A percentile compares a stretch with the other conserved stretches of the same genome.
phyloP scores from a whole-genome alignment of 2,329 filamentous ascomycete genomes.

The Trichophaea hybrida region DNA sequence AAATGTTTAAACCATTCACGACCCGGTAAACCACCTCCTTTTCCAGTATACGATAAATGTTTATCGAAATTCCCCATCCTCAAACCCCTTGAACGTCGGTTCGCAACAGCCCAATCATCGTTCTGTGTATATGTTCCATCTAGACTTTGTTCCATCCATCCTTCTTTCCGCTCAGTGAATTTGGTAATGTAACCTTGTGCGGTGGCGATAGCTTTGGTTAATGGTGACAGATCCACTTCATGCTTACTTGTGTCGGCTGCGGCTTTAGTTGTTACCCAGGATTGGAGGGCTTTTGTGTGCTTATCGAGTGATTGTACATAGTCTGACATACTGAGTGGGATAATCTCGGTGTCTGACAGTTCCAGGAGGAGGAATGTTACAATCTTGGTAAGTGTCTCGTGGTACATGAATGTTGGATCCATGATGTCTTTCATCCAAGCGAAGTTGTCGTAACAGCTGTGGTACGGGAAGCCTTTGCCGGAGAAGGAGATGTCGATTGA shows the following conservation, averaged over 20 bases:
- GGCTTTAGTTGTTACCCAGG: conserved; percentile 47
- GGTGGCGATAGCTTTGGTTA: conserved; percentile 48
- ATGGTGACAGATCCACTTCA: conserved; percentile 41
- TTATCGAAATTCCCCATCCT: conserved; percentile 72
- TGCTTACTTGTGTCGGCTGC: conserved; percentile 25
- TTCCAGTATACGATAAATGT: conserved; percentile 60
- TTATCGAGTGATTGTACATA: conserved; percentile 53
- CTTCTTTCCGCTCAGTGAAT: conserved; percentile 42
- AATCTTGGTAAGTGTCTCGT: conserved; percentile 63
- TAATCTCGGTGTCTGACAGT: conserved; percentile 61
- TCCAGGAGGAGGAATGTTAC: conserved; percentile 74
- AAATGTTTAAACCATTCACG: conserved; percentile 90
- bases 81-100: conserved; percentile 62
- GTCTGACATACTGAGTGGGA: conserved; percentile 64
- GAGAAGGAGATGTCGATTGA: conserved; percentile 73
- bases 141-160: conserved; percentile 69
- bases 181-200: conserved; percentile 46
- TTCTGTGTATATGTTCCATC: conserved; percentile 61
- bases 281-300: conserved; percentile 53
- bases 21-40: conserved; percentile 61
- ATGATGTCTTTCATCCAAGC: conserved; percentile 69
- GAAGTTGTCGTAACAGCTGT: conserved; percentile 80
- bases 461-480: conserved; percentile 52
- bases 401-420: conserved; percentile 72
- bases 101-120: conserved; percentile 48